phyloP scores from a whole-genome alignment of 2,329 filamentous ascomycete species.

The Xylariaceae sp. region DNA sequence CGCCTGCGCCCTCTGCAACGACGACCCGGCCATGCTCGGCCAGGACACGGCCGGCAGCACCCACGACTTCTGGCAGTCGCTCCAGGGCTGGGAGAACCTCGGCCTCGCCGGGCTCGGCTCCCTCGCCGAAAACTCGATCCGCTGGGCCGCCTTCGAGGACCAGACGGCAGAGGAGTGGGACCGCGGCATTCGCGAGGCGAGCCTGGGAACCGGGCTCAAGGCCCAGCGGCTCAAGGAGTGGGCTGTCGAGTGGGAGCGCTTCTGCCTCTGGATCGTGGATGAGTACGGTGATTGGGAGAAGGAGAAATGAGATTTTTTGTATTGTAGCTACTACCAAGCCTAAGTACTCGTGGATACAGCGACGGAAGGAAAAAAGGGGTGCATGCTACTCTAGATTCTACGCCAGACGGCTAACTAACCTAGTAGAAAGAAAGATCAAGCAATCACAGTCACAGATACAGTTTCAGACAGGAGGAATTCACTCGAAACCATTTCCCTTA shows the following conservation, averaged over 20 bases:
- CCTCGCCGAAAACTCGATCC: constrained; percentile 86
- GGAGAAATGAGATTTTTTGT: neutral
- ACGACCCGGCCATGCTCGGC: constrained; percentile 84
- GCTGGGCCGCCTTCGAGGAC: constrained; percentile 87
- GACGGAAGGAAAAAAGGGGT: too few relatives aligned
- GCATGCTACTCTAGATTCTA: too few relatives aligned
- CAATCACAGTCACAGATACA: too few relatives aligned
- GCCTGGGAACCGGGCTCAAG: constrained; percentile 64
- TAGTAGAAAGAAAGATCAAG: too few relatives aligned
- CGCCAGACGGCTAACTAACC: too few relatives aligned
- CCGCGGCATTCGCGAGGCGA: constrained; percentile 66
- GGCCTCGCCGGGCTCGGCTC: constrained; percentile 80
- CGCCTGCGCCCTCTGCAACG: constrained; percentile 77
- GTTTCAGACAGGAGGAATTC: too few relatives aligned
- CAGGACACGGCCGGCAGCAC: constrained; percentile 78
- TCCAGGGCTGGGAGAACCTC: constrained; percentile 88
- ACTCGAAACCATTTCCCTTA: too few relatives aligned
- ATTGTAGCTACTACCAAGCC: neutral
- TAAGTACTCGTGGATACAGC: neutral
- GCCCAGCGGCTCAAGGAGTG: constrained; percentile 71
- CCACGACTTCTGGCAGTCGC: constrained; percentile 89
- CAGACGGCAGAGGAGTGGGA: constrained; percentile 65
- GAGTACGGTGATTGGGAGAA: constrained; percentile 52
- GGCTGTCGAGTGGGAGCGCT: constrained; percentile 78
- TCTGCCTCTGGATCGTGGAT: constrained; percentile 82